Percentiles rank a stretch among this genome's conserved stretches.
Evolutionary conservation across 1,284 basidiomycete genomes (phyloP).

Genomic region (Microbotryum intermedium): DNA sequence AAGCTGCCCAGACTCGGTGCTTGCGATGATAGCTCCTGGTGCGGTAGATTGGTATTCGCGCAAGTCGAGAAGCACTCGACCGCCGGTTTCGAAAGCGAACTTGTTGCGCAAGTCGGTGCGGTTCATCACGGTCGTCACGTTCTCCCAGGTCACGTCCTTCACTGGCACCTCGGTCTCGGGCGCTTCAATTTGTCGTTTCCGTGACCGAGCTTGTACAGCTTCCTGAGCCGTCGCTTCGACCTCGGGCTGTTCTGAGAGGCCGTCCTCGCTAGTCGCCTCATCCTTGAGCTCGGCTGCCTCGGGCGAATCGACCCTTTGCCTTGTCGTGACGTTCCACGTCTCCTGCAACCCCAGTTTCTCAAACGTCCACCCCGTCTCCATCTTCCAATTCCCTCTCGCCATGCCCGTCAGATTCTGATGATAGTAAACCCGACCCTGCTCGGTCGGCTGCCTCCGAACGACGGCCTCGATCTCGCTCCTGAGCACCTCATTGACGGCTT

Average conservation of each 20-base stretch:
- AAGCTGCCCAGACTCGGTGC: constrained; percentile 13
- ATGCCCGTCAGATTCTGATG: constrained; percentile 33
- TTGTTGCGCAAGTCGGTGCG: constrained; percentile 15
- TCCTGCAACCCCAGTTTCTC: constrained; percentile 22
- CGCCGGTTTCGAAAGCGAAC: constrained; percentile 3
- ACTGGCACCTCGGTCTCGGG: background rate
- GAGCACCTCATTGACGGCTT: background rate
- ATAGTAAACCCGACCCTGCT: constrained; percentile 4
- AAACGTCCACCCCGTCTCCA: background rate
- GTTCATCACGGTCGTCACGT: constrained; percentile 6
- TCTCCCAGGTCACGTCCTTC: background rate
- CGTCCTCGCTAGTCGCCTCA: background rate
- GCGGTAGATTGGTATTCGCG: constrained; percentile 17
- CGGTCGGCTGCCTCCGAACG: background rate
- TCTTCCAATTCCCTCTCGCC: constrained; percentile 28
- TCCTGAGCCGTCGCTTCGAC: background rate
- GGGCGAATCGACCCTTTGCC: background rate
- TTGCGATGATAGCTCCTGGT: constrained; percentile 4
- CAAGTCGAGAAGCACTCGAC: constrained; percentile 16
- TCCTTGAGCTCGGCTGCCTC: background rate
- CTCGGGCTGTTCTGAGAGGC: background rate
- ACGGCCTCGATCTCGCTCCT: constrained; percentile 8
- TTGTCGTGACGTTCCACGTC: constrained; percentile 10
- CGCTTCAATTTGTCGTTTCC: background rate
- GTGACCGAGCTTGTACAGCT: background rate